Base-by-base conservation (phyloP, 306 rosid genomes). In the Carpinus fangiana region DNA sequence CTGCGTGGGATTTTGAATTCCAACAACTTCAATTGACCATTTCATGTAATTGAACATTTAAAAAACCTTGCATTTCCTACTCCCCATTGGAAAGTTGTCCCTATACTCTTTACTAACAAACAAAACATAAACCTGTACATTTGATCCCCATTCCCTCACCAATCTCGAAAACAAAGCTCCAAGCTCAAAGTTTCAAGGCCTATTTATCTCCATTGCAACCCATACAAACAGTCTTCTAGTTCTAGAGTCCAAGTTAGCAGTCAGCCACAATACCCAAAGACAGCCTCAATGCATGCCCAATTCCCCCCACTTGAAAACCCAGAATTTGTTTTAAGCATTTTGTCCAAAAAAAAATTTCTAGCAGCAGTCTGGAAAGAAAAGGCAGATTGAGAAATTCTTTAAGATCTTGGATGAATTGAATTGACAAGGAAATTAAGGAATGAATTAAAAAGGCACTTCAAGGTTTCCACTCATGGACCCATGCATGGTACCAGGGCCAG, bases 1-100 rank as follows among this genome's bases (percentile, higher is more conserved):
- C 66, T 79, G 79, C 79, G 31, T 82, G 62, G 85, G 76, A 81
- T 77, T 75, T 76, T 75, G 85, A 85, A 84, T 54, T 72, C 76
- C 82, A 74, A 61, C 79, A 1, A 18, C 74, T 72, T 77, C 51
- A 70, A 56, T 61, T 77, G 78, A 75, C 73, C 73, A 62, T 62
- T 48, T 0, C 59, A 8, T 47, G 41, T 78, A 72, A 34, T 51
- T 52, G 46, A 17, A 55, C 73, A 48, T 75, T 31, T 38, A 1
- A 31, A 69, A 60, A 79, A 65, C 52, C 45, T 64, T 64, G 43
- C 16, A 26, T 55, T 46, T 12, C 62, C 51, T 8, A 18, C 47
- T 72, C 61, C 61, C 56, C 45, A 36, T 66, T 45, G 76, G 75
- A 79, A 79, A 70, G 76, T 69, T 59, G 78, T 72, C 10, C 81